Percentiles rank a stretch among this genome's conserved stretches.
These are phyloP conservation scores for Xanthoconium separans DNA, from an alignment of 1,284 basidiomycete species.

Conservation along the genomic window DNA sequence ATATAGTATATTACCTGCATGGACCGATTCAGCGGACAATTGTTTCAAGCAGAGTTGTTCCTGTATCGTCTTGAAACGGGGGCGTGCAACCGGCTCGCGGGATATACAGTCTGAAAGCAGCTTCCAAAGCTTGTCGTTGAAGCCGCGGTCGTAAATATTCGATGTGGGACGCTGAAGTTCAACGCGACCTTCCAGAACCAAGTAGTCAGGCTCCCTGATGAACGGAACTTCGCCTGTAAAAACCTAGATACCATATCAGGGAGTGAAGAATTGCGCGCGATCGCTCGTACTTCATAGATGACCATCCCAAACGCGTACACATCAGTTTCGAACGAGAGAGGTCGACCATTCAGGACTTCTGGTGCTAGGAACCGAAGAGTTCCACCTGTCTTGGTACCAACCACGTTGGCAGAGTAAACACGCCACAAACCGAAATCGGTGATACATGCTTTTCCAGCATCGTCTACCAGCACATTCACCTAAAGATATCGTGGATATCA, in stretches of 20 bases:
- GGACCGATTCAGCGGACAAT: background rate
- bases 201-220: background rate
- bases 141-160: background rate
- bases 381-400: background rate
- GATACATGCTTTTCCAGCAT: conserved; percentile 8
- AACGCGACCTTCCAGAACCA: background rate
- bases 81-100: background rate
- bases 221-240: conserved; percentile 2
- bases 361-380: conserved; percentile 6
- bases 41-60: background rate
- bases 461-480: conserved; percentile 7
- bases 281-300: background rate
- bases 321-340: conserved; percentile 3
- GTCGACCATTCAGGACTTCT: background rate
- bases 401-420: background rate
- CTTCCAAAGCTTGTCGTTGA: background rate
- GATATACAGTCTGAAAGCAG: conserved; percentile 3
- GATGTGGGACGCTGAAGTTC: background rate
- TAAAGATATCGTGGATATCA: background rate
- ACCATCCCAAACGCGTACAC: conserved; percentile 6
- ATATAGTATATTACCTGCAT: background rate
- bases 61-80: conserved; percentile 1
- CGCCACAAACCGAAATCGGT: conserved; percentile 6
- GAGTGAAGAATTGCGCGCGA: background rate
- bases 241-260: background rate